Evolutionary conservation across 2,329 filamentous ascomycete species (phyloP).

Genomic region (Nemania bipapillata): DNA sequence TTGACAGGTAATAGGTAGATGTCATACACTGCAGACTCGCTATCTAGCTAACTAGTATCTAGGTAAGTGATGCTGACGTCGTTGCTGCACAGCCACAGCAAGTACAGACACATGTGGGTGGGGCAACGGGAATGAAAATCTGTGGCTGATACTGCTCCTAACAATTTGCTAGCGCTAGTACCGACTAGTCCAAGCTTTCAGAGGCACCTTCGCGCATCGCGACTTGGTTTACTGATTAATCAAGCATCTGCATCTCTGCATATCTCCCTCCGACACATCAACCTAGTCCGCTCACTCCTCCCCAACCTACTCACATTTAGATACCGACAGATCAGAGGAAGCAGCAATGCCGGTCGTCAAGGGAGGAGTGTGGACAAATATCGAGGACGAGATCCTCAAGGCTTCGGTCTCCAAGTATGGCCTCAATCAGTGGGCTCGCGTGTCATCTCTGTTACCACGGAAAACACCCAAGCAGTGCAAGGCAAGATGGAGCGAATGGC

Average conservation of each 20-base stretch:
- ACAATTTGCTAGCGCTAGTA: not conserved
- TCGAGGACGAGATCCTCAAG: conserved; percentile 96
- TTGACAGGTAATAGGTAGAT: not conserved
- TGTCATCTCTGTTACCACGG: conserved; percentile 93
- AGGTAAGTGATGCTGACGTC: no score
- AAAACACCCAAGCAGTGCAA: conserved; percentile 99
- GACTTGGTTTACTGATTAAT: not conserved
- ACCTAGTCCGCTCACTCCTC: not conserved
- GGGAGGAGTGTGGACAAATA: conserved; percentile 79
- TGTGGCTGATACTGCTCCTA: conserved; percentile 20
- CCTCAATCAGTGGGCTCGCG: conserved; percentile 97
- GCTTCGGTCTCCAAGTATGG: conserved; percentile 94
- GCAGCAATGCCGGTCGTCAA: conserved; percentile 74
- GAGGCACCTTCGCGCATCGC: conserved; percentile 12
- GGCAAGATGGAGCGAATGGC: conserved; percentile 97
- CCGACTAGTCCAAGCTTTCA: no score
- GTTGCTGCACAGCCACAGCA: no score
- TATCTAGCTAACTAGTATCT: no score
- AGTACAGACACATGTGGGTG: not conserved
- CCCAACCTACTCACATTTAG: not conserved
- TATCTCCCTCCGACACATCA: not conserved
- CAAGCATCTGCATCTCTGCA: not conserved
- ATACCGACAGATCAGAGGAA: conserved; percentile 1
- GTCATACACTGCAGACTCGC: no score
- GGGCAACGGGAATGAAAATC: not conserved